Base-by-base conservation (phyloP, 164 flowering plant genomes). In the Kalanchoe fedtschenkoi region DNA sequence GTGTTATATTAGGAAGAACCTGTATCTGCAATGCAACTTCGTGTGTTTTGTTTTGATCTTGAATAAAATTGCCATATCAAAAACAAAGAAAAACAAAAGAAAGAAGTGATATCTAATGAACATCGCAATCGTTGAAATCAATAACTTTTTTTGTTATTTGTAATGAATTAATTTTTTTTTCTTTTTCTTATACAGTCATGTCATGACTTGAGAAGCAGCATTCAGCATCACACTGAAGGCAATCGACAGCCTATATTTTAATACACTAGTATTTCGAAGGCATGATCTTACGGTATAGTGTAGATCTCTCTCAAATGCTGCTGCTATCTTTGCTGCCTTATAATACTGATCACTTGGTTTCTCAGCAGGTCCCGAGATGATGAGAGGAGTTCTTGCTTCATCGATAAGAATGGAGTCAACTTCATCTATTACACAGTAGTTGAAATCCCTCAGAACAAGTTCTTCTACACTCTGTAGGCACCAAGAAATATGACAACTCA, bases 401-500 rank as follows among this genome's bases (percentile, higher is more conserved):
- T 93, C 99, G 71, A 93, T 90, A 46, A 93, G 97, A 74, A 93
- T 93, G 59, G 99, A 93, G 78, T 93, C 99, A 74, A 93, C 99
- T 80, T 93, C 99, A 76, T 93, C 98, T 68, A 93, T 93, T 44
- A 93, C 79, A 72, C 98, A 93, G 66, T 78, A 90, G 74, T 84
- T 88, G 74, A 90, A 90, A 67, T 65, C 71, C 77, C 95, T 86
- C 79, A 85, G 28, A 60, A 93, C 99, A 67, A 93, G 99, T 76
- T 93, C 97, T 68, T 86, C 95, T 66, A 90, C 86, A 76, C 78
- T 85, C 98, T 93, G 99, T 61, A 82, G 19, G 60, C 32, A 65
- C 29, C 61, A 58, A 37, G 37, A 4, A 62, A 34, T 32, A 44
- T 15, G 42, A 33, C 47, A 13, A 35, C 15, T 42, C 35, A 37